A percentile compares a stretch with the other conserved stretches of the same genome.
Evolutionary conservation across 73 alveolate genomes (phyloP).

Genomic region (Paramecium biaurelia): DNA sequence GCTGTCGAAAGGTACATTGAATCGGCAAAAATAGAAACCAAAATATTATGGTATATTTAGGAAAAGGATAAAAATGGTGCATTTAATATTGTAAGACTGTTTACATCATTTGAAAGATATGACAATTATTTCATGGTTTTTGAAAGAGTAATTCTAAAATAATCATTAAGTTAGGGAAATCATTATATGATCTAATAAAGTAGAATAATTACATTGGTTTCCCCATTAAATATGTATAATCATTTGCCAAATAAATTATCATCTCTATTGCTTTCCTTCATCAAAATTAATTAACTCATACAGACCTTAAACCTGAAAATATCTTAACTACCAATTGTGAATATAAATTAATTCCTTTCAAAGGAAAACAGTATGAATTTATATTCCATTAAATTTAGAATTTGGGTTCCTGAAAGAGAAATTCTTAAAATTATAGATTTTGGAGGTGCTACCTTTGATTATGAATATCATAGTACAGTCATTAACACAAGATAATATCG

Average conservation of each 20-base stretch:
- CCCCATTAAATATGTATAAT: conserved; percentile 35
- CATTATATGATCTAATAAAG: conserved; percentile 53
- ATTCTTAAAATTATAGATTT: conserved; percentile 89
- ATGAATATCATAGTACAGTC: conserved; percentile 70
- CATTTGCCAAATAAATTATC: conserved; percentile 35
- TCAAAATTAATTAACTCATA: conserved; percentile 81
- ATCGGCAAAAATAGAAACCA: conserved; percentile 59
- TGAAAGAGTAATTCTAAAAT: conserved; percentile 24
- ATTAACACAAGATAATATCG: conserved; percentile 92
- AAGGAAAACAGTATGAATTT: background rate
- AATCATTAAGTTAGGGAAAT: conserved; percentile 55
- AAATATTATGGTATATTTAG: conserved; percentile 43
- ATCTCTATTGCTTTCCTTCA: conserved; percentile 53
- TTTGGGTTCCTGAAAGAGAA: conserved; percentile 53
- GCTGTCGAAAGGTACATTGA: conserved; percentile 58
- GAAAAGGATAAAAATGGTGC: conserved; percentile 28
- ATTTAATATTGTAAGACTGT: conserved; percentile 49
- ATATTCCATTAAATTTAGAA: conserved; percentile 33
- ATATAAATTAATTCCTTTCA: conserved; percentile 34
- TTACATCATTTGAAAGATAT: conserved; percentile 38
- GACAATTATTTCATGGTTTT: conserved; percentile 55
- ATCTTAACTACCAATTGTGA: conserved; percentile 63
- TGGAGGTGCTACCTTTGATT: conserved; percentile 84
- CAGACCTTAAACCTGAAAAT: conserved; percentile 98
- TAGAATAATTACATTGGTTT: conserved; percentile 35